A percentile compares a stretch with the other conserved stretches of the same genome.
Evolutionary conservation across 1,284 basidiomycete species (phyloP).

Genomic region (Austroboletus niveus): DNA sequence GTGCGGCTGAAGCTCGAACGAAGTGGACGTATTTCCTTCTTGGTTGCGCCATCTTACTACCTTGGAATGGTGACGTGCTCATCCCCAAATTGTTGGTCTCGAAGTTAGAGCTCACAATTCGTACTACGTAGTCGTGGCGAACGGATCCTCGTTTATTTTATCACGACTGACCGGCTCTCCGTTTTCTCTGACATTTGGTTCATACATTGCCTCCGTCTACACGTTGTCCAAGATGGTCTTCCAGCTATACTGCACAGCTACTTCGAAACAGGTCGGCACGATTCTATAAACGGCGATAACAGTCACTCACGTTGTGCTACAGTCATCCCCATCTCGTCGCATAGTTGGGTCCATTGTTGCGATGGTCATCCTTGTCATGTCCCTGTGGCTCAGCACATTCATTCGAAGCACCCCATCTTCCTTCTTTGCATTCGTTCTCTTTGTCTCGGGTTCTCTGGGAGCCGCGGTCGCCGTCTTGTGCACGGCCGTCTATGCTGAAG

Average conservation of each 20-base stretch:
- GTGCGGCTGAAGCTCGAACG: conserved; percentile 36
- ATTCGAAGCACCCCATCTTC: conserved; percentile 45
- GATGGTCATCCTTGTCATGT: conserved; percentile 49
- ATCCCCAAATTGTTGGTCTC: background rate
- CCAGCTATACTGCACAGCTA: conserved; percentile 66
- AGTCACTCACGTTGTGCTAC: conserved; percentile 29
- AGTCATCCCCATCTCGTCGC: conserved; percentile 47
- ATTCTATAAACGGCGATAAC: background rate
- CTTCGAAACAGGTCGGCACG: conserved; percentile 56
- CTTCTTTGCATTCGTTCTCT: conserved; percentile 64
- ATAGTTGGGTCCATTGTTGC: conserved; percentile 41
- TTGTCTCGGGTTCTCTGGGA: conserved; percentile 59
- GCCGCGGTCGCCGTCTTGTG: conserved; percentile 65
- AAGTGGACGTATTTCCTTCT: conserved; percentile 64
- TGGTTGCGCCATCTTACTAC: conserved; percentile 67
- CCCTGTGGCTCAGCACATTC: conserved; percentile 61
- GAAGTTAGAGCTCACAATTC: background rate
- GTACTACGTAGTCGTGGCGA: conserved; percentile 58
- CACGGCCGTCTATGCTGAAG: conserved; percentile 63
- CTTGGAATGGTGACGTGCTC: conserved; percentile 66
- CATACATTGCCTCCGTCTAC: conserved; percentile 69
- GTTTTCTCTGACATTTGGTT: conserved; percentile 58
- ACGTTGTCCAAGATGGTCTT: conserved; percentile 63
- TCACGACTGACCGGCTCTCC: conserved; percentile 57
- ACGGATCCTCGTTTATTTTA: conserved; percentile 72